A percentile compares a stretch with the other conserved stretches of the same genome.
phyloP scores from a whole-genome alignment of 2,329 filamentous ascomycete species.

The Fusarium hostae region DNA sequence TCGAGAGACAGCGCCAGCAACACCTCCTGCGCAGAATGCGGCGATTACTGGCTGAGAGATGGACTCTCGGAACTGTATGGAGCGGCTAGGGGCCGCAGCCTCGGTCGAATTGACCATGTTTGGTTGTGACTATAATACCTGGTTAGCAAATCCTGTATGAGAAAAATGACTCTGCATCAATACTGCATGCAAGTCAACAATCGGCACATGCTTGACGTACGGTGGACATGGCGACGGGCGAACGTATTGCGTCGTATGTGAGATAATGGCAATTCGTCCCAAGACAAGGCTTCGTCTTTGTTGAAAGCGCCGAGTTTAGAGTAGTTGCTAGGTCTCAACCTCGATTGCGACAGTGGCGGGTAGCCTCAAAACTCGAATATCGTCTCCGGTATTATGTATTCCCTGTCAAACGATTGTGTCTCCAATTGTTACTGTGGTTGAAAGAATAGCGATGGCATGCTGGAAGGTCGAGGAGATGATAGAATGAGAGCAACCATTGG shows the following conservation, averaged over 20 bases:
- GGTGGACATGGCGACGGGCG: slow-evolving; percentile 45
- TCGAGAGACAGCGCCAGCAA: slow-evolving; percentile 95
- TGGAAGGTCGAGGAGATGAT: slow-evolving; percentile 30
- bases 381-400: not conserved
- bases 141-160: slow-evolving; percentile 24
- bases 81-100: slow-evolving; percentile 42
- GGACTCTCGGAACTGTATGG: slow-evolving; percentile 56
- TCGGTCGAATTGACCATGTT: slow-evolving; percentile 41
- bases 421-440: slow-evolving; percentile 24
- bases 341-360: slow-evolving; percentile 26
- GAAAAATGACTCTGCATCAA: not conserved
- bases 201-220: slow-evolving; percentile 37
- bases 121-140: slow-evolving; percentile 41
- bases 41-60: slow-evolving; percentile 87
- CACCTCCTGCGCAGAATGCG: slow-evolving; percentile 92
- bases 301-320: slow-evolving; percentile 27
- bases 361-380: slow-evolving; percentile 1
- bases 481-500: slow-evolving; percentile 43
- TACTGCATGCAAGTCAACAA: not conserved
- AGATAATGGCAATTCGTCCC: slow-evolving; percentile 39
- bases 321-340: slow-evolving; percentile 28
- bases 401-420: slow-evolving; percentile 15
- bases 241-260: slow-evolving; percentile 16
- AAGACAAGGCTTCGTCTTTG: slow-evolving; percentile 27
- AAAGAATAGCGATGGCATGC: slow-evolving; percentile 34